Base-by-base conservation (phyloP, 2,329 filamentous ascomycete genomes). In the Colletotrichum eremochloae region DNA sequence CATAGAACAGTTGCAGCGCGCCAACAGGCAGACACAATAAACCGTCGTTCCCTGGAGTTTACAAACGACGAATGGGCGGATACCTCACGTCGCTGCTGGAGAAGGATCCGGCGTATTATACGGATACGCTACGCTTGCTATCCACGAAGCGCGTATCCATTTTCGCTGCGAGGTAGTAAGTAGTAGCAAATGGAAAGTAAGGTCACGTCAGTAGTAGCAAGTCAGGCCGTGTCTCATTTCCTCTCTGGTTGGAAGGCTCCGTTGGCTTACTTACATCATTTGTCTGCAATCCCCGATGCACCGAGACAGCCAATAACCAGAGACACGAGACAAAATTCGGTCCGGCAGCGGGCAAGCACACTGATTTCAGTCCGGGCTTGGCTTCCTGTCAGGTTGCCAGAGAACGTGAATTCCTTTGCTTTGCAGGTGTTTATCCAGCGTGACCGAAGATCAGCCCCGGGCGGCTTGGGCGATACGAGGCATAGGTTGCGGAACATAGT, bases 391-490 rank as follows among this genome's bases (percentile, higher is more conserved):
- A 60, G 53, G 56, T 46, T 12, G n/a, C 31, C 40, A 31, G 58
- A 31, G 57, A 57, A 36, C 55, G 64, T 33, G 31, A 42, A 58
- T 63, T 15, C 31, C 31, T 56, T 48, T 61, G 40, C 60, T 40
- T 61, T 24, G 31, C 53, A 69, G 31, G 24, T 20, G 40, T 64
- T 68, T 48, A 20, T 33, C 50, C 3, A 40, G 31, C 38, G 50
- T n/a, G 60, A 31, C 9, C 11, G 20, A 38, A 24, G 20, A 38
- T 40, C 33, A 40, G 55, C 29, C 48, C 44, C 36, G 44, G 44
- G 55, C 33, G 38, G 62, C 36, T 55, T 44, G 24, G 50, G 38
- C 70, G 60, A 69, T 72, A 69, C 70, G 69, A 72, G 65, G 70
- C 20, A 46, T 52, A 18, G 44, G 52, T 55, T 55, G 33, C 60